Evolutionary conservation across 2,329 filamentous ascomycete genomes (phyloP).

Genomic region (Colletotrichum paranaense): DNA sequence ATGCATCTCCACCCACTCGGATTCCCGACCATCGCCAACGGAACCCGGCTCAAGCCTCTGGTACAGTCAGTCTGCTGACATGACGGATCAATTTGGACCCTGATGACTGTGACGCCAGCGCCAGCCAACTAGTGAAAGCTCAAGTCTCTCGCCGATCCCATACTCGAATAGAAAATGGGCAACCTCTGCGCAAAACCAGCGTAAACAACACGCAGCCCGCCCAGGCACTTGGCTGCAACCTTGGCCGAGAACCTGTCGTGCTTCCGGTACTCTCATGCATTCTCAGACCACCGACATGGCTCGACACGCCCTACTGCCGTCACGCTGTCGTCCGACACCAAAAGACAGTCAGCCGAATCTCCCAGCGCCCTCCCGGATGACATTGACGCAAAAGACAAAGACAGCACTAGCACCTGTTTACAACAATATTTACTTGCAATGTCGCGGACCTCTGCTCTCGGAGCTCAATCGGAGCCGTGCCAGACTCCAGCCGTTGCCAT

Average conservation of each 20-base stretch:
- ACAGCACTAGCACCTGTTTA: neutral
- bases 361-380: neutral
- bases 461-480: conserved; percentile 16
- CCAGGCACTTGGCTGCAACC: conserved; percentile 19
- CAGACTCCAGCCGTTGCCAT: conserved; percentile 2
- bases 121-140: neutral
- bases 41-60: neutral
- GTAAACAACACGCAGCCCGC: neutral
- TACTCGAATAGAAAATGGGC: neutral
- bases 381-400: neutral
- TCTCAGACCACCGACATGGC: neutral
- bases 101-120: conserved; percentile 14
- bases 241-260: neutral
- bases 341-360: neutral
- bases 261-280: neutral
- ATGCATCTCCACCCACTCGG: neutral
- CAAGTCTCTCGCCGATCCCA: conserved; percentile 10
- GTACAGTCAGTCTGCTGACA: neutral
- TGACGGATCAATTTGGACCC: neutral
- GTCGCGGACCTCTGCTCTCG: neutral
- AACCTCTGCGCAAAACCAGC: neutral
- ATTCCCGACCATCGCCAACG: neutral
- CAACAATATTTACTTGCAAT: too few species aligned
- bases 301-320: neutral
- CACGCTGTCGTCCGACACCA: neutral